Evolutionary conservation across 208 protist genomes (phyloP).

Genomic region (Leishmania martiniquensis): DNA sequence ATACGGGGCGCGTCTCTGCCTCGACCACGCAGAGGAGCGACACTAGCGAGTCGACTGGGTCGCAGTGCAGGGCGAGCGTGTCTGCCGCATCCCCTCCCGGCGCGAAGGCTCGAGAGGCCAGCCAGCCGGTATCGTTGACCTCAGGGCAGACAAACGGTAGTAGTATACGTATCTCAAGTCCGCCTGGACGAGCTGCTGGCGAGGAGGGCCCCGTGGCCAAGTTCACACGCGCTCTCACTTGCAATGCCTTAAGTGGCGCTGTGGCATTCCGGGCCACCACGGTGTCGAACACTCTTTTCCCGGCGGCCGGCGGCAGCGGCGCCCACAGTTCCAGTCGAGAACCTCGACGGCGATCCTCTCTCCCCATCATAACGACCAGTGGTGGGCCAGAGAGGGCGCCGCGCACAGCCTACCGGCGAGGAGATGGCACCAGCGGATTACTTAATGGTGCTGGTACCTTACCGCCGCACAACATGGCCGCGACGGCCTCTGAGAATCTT

Average conservation of each 20-base stretch:
- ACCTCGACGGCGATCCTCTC: neutral
- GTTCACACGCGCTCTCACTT: neutral
- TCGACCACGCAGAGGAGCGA: neutral
- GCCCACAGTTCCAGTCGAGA: neutral
- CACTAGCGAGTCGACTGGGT: neutral
- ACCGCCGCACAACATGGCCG: neutral
- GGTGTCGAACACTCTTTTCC: neutral
- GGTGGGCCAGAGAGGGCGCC: neutral
- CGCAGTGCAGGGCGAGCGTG: neutral
- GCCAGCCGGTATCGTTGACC: neutral
- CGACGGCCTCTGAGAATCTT: conserved; percentile 27
- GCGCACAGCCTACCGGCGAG: neutral
- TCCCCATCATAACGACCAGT: neutral
- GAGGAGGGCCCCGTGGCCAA: neutral
- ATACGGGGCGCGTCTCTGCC: neutral
- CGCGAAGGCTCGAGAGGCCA: neutral
- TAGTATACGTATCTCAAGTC: neutral
- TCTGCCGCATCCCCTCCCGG: neutral
- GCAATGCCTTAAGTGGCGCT: neutral
- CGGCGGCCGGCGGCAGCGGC: neutral
- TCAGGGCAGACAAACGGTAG: neutral
- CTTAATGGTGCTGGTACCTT: neutral
- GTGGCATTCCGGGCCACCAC: neutral
- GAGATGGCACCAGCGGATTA: neutral
- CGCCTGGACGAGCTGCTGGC: neutral